phyloP scores from a whole-genome alignment of 2,329 filamentous ascomycete genomes.

The Trichoderma sp. region DNA sequence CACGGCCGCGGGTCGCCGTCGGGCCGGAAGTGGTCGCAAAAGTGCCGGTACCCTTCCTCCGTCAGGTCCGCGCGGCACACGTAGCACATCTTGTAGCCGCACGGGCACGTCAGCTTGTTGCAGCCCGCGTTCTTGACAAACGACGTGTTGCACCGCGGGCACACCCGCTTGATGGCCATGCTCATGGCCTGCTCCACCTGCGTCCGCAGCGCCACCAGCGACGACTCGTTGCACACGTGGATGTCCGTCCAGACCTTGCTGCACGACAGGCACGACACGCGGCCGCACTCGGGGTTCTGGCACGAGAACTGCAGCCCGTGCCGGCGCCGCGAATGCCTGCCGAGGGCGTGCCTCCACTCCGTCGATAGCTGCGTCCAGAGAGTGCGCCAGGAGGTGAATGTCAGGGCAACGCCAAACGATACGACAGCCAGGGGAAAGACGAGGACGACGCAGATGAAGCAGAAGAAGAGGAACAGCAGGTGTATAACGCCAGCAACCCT shows the following conservation, averaged over 20 bases:
- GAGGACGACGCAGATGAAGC: conserved; percentile 58
- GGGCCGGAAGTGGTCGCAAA: conserved; percentile 92
- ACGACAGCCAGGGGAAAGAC: conserved; percentile 56
- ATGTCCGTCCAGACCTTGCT: conserved; percentile 82
- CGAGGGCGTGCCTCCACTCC: conserved; percentile 62
- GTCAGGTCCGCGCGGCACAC: conserved; percentile 79
- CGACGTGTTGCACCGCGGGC: conserved; percentile 84
- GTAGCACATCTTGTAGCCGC: conserved; percentile 98
- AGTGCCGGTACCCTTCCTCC: conserved; percentile 84
- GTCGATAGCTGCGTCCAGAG: conserved; percentile 46
- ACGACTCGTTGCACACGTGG: conserved; percentile 86
- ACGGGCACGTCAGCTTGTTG: conserved; percentile 95
- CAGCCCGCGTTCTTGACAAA: conserved; percentile 94
- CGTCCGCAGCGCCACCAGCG: conserved; percentile 77
- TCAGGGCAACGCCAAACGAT: conserved; percentile 49
- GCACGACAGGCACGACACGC: conserved; percentile 79
- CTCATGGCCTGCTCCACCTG: conserved; percentile 93
- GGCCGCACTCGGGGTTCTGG: conserved; percentile 66
- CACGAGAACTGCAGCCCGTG: conserved; percentile 80
- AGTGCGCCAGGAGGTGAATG: conserved; percentile 48
- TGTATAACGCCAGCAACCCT: conserved; percentile 55
- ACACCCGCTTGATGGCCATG: conserved; percentile 90
- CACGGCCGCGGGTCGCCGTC: conserved; percentile 73
- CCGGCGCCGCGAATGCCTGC: conserved; percentile 68
- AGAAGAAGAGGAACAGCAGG: conserved; percentile 54